These are phyloP conservation scores for Dipteronia dyeriana DNA, from an alignment of 345 rosid species.

Conservation along the genomic window DNA sequence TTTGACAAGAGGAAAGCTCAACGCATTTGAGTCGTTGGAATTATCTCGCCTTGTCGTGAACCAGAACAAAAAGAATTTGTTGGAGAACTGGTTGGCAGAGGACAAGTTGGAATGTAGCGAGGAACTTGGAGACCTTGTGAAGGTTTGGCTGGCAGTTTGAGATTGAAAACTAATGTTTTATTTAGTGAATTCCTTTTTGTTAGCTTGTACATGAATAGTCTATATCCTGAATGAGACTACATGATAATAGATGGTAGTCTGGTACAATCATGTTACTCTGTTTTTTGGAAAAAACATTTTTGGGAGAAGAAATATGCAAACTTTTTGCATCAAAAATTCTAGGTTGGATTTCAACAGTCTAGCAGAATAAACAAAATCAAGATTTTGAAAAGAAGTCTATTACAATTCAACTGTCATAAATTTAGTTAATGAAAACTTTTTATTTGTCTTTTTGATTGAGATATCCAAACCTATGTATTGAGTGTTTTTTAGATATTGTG, in stretches of 20 bases:
- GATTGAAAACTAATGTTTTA: neutral
- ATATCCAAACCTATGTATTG: neutral
- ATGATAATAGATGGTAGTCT: neutral
- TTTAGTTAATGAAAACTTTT: neutral
- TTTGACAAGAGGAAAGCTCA: constrained; percentile 91
- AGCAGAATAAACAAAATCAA: neutral
- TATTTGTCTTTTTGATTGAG: neutral
- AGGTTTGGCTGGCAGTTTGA: constrained; percentile 53
- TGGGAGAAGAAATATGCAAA: neutral
- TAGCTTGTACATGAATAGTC: neutral
- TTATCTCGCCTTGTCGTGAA: constrained; percentile 97
- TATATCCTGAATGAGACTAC: neutral
- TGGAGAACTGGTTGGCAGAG: constrained; percentile 98
- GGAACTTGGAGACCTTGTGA: constrained; percentile 99
- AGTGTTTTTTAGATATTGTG: neutral
- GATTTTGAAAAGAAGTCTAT: neutral
- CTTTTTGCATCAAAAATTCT: neutral
- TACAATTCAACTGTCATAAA: neutral
- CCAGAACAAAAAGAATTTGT: constrained; percentile 94
- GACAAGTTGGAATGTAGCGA: constrained; percentile 99
- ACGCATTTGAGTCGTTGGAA: constrained; percentile 96
- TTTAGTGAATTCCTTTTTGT: neutral
- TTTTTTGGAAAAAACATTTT: neutral
- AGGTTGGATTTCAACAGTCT: neutral
- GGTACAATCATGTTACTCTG: neutral